phyloP scores from a whole-genome alignment of 768 basidiomycete genomes.

The Termitomyces sp. region DNA sequence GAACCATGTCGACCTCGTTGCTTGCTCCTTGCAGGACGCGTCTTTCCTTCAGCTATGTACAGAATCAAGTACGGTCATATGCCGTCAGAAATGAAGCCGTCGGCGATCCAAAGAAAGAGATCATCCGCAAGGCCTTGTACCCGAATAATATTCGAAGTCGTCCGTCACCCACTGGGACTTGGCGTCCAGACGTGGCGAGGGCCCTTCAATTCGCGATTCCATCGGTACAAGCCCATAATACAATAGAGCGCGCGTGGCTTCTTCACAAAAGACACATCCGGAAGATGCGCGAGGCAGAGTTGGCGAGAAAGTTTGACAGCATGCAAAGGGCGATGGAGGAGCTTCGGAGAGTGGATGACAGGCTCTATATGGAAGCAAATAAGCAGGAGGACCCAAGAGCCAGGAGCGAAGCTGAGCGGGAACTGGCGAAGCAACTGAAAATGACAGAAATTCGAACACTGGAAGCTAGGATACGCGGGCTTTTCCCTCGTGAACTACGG shows the following conservation, averaged over 20 bases:
- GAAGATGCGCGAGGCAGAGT: conserved; percentile 59
- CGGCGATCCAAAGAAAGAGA: conserved; percentile 59
- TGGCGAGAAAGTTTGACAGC: conserved; percentile 69
- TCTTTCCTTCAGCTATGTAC: conserved; percentile 25
- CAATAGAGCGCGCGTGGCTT: conserved; percentile 87
- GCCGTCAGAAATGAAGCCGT: conserved; percentile 35
- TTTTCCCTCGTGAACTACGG: conserved; percentile 85
- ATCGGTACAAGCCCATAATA: conserved; percentile 84
- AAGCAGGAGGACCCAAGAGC: conserved; percentile 68
- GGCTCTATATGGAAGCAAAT: conserved; percentile 67
- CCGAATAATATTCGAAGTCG: conserved; percentile 68
- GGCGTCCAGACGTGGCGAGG: conserved; percentile 74
- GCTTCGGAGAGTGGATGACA: conserved; percentile 52
- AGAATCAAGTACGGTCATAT: conserved; percentile 26
- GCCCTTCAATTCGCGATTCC: conserved; percentile 83
- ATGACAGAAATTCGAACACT: conserved; percentile 61
- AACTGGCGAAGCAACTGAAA: conserved; percentile 54
- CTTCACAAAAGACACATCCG: conserved; percentile 74
- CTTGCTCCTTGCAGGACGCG: conserved; percentile 26
- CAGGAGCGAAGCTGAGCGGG: conserved; percentile 50
- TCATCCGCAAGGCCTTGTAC: conserved; percentile 76
- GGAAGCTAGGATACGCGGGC: conserved; percentile 71
- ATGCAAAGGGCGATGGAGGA: conserved; percentile 87
- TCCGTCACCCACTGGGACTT: conserved; percentile 72
- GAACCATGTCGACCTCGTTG: conserved; percentile 22